Evolutionary conservation across 345 rosid species (phyloP).

Genomic region (Orychophragmus violaceus): DNA sequence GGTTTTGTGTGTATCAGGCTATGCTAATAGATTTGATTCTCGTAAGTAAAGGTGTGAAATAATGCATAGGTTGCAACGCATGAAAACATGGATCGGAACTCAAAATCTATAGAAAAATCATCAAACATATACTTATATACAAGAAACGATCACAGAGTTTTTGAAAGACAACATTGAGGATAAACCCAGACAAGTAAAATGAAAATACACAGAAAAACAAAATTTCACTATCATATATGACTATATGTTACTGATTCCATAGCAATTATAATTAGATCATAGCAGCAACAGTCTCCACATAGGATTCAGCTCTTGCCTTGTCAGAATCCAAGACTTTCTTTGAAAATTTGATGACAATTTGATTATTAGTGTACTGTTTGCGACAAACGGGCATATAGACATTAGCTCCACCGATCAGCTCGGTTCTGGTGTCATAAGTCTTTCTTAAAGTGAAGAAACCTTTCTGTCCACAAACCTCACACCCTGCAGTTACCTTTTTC

Average conservation of each 20-base stretch:
- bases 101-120: not conserved
- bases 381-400: slow-evolving; percentile 91
- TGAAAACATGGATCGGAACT: not conserved
- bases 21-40: too few relatives aligned
- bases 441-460: slow-evolving; percentile 83
- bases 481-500: slow-evolving; percentile 67
- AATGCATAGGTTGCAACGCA: too few relatives aligned
- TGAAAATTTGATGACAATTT: slow-evolving; percentile 38
- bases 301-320: slow-evolving; percentile 23
- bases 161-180: not conserved
- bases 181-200: not conserved
- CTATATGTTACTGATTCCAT: not conserved
- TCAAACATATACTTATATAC: not conserved
- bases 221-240: not conserved
- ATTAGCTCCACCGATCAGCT: slow-evolving; percentile 72
- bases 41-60: too few relatives aligned
- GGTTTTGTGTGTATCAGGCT: too few relatives aligned
- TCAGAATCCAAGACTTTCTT: slow-evolving; percentile 28
- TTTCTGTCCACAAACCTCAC: slow-evolving; percentile 72
- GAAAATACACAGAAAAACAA: not conserved
- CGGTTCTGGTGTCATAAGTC: slow-evolving; percentile 55
- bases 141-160: not conserved
- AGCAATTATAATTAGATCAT: not conserved
- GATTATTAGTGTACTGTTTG: slow-evolving; percentile 54
- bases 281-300: slow-evolving; percentile 24